phyloP scores from a whole-genome alignment of 23 red algal genomes.

The Chondrus crispus region DNA sequence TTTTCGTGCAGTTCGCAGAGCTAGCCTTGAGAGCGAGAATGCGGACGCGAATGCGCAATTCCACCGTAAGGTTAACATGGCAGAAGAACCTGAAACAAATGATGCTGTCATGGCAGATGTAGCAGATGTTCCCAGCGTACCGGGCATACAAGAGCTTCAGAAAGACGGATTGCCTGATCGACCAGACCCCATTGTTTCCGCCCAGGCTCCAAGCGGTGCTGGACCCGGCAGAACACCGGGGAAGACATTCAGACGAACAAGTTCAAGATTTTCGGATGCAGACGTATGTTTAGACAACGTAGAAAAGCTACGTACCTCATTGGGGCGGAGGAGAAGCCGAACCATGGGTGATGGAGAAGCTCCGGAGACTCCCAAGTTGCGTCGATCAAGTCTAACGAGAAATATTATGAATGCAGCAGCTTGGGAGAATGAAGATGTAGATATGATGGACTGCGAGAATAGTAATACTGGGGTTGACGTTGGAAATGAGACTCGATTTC shows the following conservation, averaged over 20 bases:
- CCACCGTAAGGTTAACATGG: too few species aligned
- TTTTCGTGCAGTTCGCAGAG: conserved; percentile 35
- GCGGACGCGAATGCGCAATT: neutral
- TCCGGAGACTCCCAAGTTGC: neutral
- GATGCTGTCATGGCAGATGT: too few species aligned
- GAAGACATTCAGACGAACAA: neutral
- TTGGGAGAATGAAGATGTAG: too few species aligned
- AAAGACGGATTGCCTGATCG: too few species aligned
- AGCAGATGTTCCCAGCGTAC: too few species aligned
- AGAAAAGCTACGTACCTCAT: conserved; percentile 3
- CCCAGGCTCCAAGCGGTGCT: too few species aligned
- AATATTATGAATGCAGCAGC: too few species aligned
- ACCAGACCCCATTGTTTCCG: too few species aligned
- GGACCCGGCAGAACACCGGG: neutral
- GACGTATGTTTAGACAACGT: conserved; percentile 37
- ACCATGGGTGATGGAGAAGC: neutral
- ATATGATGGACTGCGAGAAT: neutral
- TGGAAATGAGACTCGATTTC: too few species aligned
- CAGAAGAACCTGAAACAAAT: too few species aligned
- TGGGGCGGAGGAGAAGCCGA: conserved; percentile 9
- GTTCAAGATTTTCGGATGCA: conserved; percentile 19
- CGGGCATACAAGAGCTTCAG: too few species aligned
- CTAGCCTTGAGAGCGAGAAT: conserved; percentile 6
- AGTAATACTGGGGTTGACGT: neutral
- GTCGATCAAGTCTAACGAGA: neutral